Evolutionary conservation across 2,329 filamentous ascomycete species (phyloP).

Genomic region (Corinectria fuckeliana): DNA sequence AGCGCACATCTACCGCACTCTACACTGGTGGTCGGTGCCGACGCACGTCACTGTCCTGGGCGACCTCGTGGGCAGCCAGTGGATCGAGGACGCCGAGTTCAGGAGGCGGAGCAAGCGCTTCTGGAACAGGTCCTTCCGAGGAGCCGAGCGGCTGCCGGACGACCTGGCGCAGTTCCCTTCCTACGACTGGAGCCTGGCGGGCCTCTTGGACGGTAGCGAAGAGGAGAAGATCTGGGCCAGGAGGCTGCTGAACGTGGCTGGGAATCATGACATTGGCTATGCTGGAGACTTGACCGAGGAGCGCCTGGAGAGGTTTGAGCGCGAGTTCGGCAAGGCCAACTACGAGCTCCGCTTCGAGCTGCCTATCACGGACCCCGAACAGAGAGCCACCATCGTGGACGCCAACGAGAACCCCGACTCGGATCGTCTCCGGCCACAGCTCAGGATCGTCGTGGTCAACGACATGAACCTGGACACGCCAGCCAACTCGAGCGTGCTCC

Average conservation of each 20-base stretch:
- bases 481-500: slow-evolving; percentile 69
- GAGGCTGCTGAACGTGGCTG: slow-evolving; percentile 85
- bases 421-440: slow-evolving; percentile 63
- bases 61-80: slow-evolving; percentile 92
- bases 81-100: slow-evolving; percentile 90
- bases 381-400: slow-evolving; percentile 51
- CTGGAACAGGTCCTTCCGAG: slow-evolving; percentile 81
- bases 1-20: slow-evolving; percentile 85
- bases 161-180: slow-evolving; percentile 57
- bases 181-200: slow-evolving; percentile 57
- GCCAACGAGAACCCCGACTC: slow-evolving; percentile 53
- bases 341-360: slow-evolving; percentile 83
- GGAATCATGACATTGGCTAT: slow-evolving; percentile 97
- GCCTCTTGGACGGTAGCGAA: slow-evolving; percentile 53
- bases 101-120: slow-evolving; percentile 73
- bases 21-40: slow-evolving; percentile 83
- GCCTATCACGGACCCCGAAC: slow-evolving; percentile 50
- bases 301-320: slow-evolving; percentile 81
- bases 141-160: slow-evolving; percentile 67
- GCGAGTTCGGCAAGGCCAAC: slow-evolving; percentile 84
- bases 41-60: slow-evolving; percentile 90
- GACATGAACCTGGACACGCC: slow-evolving; percentile 93
- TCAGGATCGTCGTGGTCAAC: slow-evolving; percentile 88
- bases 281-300: slow-evolving; percentile 85
- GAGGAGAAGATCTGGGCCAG: slow-evolving; percentile 68